phyloP scores from a whole-genome alignment of 176 grass and related monocot species.

The Triticum urartu region DNA sequence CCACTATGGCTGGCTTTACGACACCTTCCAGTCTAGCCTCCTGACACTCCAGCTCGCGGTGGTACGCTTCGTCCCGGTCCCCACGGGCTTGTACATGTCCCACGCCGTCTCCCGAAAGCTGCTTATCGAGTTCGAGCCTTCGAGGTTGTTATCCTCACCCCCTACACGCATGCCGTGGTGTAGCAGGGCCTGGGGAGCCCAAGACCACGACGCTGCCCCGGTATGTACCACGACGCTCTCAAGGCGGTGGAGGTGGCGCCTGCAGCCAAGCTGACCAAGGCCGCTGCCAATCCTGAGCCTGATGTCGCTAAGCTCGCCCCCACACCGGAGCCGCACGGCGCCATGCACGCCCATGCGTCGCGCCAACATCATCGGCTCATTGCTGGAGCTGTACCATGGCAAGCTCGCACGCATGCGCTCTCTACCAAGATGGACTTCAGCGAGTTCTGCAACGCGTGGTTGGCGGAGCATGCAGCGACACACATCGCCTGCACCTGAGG shows the following conservation, averaged over 20 bases:
- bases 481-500: background rate
- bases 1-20: conserved; percentile 80
- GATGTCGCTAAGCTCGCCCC: conserved; percentile 52
- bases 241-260: conserved; percentile 33
- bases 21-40: conserved; percentile 60
- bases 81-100: conserved; percentile 64
- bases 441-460: conserved; percentile 59
- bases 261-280: conserved; percentile 26
- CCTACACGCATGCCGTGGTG: conserved; percentile 56
- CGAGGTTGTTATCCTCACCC: conserved; percentile 71
- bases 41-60: conserved; percentile 65
- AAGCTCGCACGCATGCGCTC: conserved; percentile 60
- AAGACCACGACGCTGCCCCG: conserved; percentile 51
- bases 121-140: conserved; percentile 47
- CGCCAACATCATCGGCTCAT: conserved; percentile 63
- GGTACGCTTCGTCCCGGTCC: conserved; percentile 50
- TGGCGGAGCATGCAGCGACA: conserved; percentile 31
- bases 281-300: conserved; percentile 7
- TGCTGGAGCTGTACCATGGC: conserved; percentile 64
- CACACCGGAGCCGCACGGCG: conserved; percentile 57
- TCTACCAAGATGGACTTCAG: conserved; percentile 72
- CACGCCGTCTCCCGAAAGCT: conserved; percentile 46
- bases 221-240: conserved; percentile 53
- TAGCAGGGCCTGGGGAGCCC: conserved; percentile 38
- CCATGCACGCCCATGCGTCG: conserved; percentile 60